Evolutionary conservation across 2,329 filamentous ascomycete genomes (phyloP), one percentile per base, ranked within the genome.

Genomic region (Colletotrichum graminicola): DNA sequence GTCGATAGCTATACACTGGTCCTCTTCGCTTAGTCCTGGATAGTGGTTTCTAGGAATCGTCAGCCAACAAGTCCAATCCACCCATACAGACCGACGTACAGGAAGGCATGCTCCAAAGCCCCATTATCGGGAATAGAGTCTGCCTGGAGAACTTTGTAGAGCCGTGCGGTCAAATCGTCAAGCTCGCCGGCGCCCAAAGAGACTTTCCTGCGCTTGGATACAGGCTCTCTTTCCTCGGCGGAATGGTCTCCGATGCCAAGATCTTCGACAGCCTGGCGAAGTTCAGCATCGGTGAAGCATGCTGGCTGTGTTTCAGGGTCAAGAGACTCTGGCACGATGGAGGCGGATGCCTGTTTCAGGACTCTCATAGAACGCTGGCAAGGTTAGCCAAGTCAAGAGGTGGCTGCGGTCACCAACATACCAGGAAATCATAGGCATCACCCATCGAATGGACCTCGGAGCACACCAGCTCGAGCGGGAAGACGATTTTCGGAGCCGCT

Each of bases 1-100:
- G 47, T 88, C 82, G 51, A 93, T 80, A 11, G 85, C 80, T 43
- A 83, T 82, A 74, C 86, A 89, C 76, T 88, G 86, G 32, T 85
- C 81, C 10, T 80, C 71, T 70, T 90, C 86, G 21, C 83, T 75
- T 5, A 89, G 78, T 18, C 79, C 76, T 16, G 82, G 75, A 76
- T 90, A 90, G 29, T 77, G 75, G 32, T 76, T 74, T 45, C 82
- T 85, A 64, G 18, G 4, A 57, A 14, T 36, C 36, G 32, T 72
- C 23, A 72, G 66, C 45, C 34, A 26, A 26, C n/a, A 26, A 18
- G 32, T 32, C n/a, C 45, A 7, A 2, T 2, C 12, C 12, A 7
- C 7, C 16, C 3, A 45, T 1, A 21, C 10, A 34, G 36, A 39
- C 12, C 0, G 34, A 84, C 87, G 78, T 81, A 91, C 89, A 83